Evolutionary conservation across 371 early-diverging fungal species (phyloP).

Genomic region (Rhizopus stolonifer): DNA sequence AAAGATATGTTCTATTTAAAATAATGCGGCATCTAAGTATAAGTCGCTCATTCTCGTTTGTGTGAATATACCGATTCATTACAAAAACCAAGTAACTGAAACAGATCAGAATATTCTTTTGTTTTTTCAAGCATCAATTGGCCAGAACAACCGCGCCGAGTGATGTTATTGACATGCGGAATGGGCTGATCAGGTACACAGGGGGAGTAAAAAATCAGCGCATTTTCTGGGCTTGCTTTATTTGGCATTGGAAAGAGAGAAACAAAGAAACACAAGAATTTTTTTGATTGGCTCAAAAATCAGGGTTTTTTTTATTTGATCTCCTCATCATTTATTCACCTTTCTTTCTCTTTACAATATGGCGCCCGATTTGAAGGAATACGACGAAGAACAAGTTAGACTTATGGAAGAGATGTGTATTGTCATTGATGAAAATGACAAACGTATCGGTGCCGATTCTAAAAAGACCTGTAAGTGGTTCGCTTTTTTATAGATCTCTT

Average conservation of each 20-base stretch:
- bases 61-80: background rate
- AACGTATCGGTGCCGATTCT: constrained; percentile 77
- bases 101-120: constrained; percentile 11
- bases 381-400: constrained; percentile 87
- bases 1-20: constrained; percentile 2
- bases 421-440: constrained; percentile 85
- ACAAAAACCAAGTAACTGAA: constrained; percentile 13
- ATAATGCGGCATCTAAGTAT: too few relatives aligned
- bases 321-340: too few relatives aligned
- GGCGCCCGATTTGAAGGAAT: constrained; percentile 61
- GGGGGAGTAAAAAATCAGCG: constrained; percentile 17
- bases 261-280: background rate
- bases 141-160: constrained; percentile 13
- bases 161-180: constrained; percentile 3
- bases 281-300: too few relatives aligned
- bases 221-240: constrained; percentile 10
- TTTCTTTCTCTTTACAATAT: constrained; percentile 20
- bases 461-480: constrained; percentile 87
- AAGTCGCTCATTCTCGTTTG: background rate
- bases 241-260: background rate
- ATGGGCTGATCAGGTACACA: constrained; percentile 1
- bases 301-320: too few relatives aligned
- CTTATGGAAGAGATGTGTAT: constrained; percentile 98
- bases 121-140: constrained; percentile 18
- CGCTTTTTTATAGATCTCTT: background rate